Conservation (phyloP, 139 green algal species). For the Chlamydomonas sp. region DNA sequence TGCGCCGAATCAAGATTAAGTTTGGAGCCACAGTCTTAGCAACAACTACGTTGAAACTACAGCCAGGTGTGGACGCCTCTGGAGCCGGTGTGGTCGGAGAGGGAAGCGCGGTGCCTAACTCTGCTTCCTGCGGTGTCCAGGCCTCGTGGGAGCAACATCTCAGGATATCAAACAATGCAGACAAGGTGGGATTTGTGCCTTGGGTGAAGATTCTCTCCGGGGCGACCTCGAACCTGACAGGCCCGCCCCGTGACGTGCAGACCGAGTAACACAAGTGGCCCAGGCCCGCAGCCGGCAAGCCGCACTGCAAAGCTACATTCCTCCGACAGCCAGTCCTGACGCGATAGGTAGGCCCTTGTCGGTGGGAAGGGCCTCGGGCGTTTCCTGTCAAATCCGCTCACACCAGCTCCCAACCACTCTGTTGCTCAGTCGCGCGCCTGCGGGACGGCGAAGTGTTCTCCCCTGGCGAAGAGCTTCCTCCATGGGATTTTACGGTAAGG, state of each 20-base stretch:
- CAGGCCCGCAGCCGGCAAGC: constrained; percentile 20
- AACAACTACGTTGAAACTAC: not conserved
- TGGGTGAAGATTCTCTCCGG: no score
- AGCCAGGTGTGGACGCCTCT: no score
- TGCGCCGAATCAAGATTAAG: constrained; percentile 27
- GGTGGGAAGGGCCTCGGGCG: not conserved
- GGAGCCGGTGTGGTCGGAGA: not conserved
- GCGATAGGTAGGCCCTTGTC: constrained; percentile 2
- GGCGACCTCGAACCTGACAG: no score
- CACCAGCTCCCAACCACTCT: not conserved
- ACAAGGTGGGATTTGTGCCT: not conserved
- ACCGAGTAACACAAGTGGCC: not conserved
- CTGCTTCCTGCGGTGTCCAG: not conserved
- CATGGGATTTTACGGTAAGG: constrained; percentile 24
- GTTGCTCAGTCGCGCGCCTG: constrained; percentile 18
- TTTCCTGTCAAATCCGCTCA: constrained; percentile 8
- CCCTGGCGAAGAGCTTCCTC: constrained; percentile 3
- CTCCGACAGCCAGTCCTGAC: constrained; percentile 8
- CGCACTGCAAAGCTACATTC: constrained; percentile 14
- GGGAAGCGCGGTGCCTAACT: not conserved
- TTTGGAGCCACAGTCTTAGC: constrained; percentile 12
- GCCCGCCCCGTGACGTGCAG: no score
- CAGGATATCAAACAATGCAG: not conserved
- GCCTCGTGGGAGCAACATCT: constrained; percentile 1
- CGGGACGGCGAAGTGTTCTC: constrained; percentile 31